These are phyloP conservation scores for Helianthus tuberosus DNA, from an alignment of 129 eudicot genomes.

Conservation along the genomic window DNA sequence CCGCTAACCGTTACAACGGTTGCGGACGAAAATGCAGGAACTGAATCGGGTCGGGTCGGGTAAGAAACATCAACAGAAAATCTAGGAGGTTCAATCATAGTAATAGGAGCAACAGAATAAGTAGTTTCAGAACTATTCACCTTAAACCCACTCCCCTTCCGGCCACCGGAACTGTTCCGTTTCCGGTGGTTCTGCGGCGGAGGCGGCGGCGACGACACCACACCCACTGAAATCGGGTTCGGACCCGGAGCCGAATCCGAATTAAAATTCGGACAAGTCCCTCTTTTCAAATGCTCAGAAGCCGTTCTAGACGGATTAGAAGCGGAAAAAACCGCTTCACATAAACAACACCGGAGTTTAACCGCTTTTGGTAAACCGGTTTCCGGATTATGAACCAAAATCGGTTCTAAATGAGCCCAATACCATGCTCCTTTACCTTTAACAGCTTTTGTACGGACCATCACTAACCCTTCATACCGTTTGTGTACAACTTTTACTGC, in stretches of 20 bases:
- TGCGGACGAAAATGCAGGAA: conserved; percentile 34
- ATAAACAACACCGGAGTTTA: conserved; percentile 76
- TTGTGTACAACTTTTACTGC: conserved; percentile 75
- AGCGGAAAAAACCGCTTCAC: conserved; percentile 82
- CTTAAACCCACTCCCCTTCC: conserved; percentile 1
- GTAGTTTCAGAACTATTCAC: conserved; percentile 10
- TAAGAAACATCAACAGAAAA: conserved; percentile 18
- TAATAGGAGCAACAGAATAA: conserved; percentile 16
- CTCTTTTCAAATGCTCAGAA: conserved; percentile 92
- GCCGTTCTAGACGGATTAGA: conserved; percentile 96
- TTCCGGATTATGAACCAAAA: conserved; percentile 64
- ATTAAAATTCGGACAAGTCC: conserved; percentile 81
- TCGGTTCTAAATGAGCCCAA: conserved; percentile 94
- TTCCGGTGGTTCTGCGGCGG: conserved; percentile 62
- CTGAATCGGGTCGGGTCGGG: conserved; percentile 14
- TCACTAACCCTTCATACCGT: conserved; percentile 73
- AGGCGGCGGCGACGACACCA: conserved; percentile 43
- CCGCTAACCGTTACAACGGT: conserved; percentile 30
- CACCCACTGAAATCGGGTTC: conserved; percentile 47
- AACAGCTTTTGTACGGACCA: conserved; percentile 87
- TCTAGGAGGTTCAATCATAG: conserved; percentile 18
- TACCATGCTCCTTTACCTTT: conserved; percentile 99
- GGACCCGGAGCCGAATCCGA: conserved; percentile 51
- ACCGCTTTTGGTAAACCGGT: conserved; percentile 82
- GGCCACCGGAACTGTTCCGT: conserved; percentile 37